phyloP scores from a whole-genome alignment of 352 stramenopile genomes.

The Globisporangium echinulatum region DNA sequence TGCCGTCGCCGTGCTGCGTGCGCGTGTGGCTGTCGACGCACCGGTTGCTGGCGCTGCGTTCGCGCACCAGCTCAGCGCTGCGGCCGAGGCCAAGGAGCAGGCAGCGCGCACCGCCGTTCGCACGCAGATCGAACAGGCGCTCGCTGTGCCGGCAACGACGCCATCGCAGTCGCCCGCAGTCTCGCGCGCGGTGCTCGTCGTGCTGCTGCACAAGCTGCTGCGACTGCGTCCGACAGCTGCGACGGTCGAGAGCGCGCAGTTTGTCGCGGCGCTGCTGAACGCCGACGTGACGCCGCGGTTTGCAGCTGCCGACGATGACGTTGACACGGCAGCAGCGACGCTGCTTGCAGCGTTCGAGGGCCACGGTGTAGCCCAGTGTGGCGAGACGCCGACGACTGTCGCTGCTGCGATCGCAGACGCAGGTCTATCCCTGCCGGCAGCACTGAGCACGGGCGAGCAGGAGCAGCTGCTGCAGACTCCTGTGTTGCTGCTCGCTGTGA shows the following conservation, averaged over 20 bases:
- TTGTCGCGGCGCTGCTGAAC: conserved; percentile 58
- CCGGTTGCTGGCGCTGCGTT: neutral
- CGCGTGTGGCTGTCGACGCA: conserved; percentile 33
- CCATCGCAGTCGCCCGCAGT: conserved; percentile 3
- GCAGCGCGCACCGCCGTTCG: conserved; percentile 9
- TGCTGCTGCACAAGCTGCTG: conserved; percentile 21
- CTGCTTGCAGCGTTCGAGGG: conserved; percentile 26
- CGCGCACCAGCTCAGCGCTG: conserved; percentile 3
- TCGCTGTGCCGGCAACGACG: conserved; percentile 6
- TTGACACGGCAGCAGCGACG: conserved; percentile 18
- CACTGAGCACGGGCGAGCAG: conserved; percentile 35
- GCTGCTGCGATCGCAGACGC: conserved; percentile 18
- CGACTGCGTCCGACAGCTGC: conserved; percentile 19
- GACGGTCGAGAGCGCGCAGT: conserved; percentile 25
- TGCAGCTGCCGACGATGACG: conserved; percentile 8
- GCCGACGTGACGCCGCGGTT: conserved; percentile 37
- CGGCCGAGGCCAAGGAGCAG: conserved; percentile 7
- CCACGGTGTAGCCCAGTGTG: conserved; percentile 18
- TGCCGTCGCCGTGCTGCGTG: conserved; percentile 42
- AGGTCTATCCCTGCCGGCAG: conserved; percentile 27
- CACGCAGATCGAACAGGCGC: conserved; percentile 8
- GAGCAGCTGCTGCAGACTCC: conserved; percentile 27
- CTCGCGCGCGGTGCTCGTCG: conserved; percentile 23
- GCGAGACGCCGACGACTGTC: conserved; percentile 9
- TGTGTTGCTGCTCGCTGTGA: conserved; percentile 42